These are phyloP conservation scores for Flaveria floridana DNA, from an alignment of 140 eudicot genomes.

Conservation along the genomic window DNA sequence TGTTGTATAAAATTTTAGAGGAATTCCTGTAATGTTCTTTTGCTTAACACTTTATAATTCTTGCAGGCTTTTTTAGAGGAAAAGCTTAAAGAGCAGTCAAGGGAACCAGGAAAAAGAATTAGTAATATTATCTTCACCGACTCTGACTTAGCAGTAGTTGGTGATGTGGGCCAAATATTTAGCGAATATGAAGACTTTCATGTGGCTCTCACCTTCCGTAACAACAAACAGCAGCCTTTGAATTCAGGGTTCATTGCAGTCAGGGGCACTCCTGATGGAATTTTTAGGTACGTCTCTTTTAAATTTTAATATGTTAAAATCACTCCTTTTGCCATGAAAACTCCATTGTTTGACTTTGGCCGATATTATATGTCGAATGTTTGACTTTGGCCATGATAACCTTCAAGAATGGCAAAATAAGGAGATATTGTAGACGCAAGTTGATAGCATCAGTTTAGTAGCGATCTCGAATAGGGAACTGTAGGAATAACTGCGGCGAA, in stretches of 20 bases:
- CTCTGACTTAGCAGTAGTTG: slow-evolving; percentile 76
- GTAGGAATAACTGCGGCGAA: neutral
- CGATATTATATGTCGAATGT: neutral
- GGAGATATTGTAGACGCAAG: neutral
- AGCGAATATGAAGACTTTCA: slow-evolving; percentile 52
- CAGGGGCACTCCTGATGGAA: slow-evolving; percentile 71
- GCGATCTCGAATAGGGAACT: neutral
- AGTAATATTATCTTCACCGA: slow-evolving; percentile 75
- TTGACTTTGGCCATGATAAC: neutral
- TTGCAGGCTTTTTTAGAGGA: slow-evolving; percentile 66
- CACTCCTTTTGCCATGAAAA: neutral
- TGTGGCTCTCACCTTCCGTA: slow-evolving; percentile 82
- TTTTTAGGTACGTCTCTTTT: slow-evolving; percentile 48
- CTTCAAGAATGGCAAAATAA: neutral
- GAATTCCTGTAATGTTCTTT: slow-evolving; percentile 16
- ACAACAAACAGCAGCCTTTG: slow-evolving; percentile 86
- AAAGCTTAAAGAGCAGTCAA: slow-evolving; percentile 54
- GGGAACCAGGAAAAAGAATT: slow-evolving; percentile 37
- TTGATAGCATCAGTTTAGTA: neutral
- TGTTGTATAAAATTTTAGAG: neutral
- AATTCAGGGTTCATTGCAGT: slow-evolving; percentile 96
- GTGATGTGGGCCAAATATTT: slow-evolving; percentile 60
- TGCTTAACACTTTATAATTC: slow-evolving; percentile 17
- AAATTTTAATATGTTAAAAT: neutral
- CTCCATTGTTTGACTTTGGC: neutral